Base-by-base conservation (phyloP, 164 flowering plant species). In the Vitis rotundifolia region DNA sequence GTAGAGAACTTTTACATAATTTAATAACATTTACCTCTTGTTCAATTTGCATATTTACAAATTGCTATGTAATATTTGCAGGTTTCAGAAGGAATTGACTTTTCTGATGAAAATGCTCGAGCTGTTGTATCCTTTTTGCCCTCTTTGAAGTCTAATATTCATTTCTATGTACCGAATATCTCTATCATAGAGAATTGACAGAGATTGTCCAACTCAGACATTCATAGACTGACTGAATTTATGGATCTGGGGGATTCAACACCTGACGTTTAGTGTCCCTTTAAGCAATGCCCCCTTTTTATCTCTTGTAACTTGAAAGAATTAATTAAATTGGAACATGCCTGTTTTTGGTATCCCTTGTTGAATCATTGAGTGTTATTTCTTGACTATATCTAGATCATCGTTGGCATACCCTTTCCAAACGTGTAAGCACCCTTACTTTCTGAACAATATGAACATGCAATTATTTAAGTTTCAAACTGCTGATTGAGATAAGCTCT, bases 61-160 rank as follows among this genome's bases (percentile, higher is more conserved):
- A 28, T 47, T 54, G 52, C 47, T 28, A 11, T 49, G 11, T 31
- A 16, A 16, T 68, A 9, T 67, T 72, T 81, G 79, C 90, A 95
- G 99, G 97, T 91, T 66, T 93, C 99, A 51, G 99, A 93, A 82
- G 99, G 99, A 68, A 88, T 96, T 54, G 97, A 96, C 75, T 96
- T 96, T 77, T 84, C 97, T 58, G 99, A 93, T 81, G 96, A 89
- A 49, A 85, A 90, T 87, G 99, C 99, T 64, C 84, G 99, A 64
- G 94, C 75, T 54, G 98, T 96, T 79, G 99, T 95, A 95, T 95
- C 97, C 98, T 95, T 87, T 66, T 31, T 11, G 9, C n/a, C 52
- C 15, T 74, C 10, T n/a, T 56, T 69, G 59, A 59, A 68, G 26
- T 68, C 19, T 71, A 26, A 1, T 70, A 22, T 64, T 18, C 5